These are phyloP conservation scores for Hebeloma cylindrosporum DNA, from an alignment of 768 basidiomycete species.

Conservation along the genomic window DNA sequence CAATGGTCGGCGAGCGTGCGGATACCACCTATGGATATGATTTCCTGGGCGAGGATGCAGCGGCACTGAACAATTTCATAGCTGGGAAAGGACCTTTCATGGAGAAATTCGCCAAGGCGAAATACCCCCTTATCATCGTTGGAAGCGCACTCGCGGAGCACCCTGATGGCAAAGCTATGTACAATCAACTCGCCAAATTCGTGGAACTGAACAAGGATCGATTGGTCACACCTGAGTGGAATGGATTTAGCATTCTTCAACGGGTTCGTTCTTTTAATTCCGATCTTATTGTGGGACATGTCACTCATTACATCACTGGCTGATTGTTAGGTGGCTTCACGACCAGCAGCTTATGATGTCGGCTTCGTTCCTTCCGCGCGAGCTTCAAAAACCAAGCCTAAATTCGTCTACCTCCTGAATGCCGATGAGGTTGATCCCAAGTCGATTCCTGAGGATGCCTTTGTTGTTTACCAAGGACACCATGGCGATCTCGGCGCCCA, in stretches of 20 bases:
- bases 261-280: constrained; percentile 54
- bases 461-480: constrained; percentile 98
- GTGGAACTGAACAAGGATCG: constrained; percentile 74
- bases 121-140: constrained; percentile 90
- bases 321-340: constrained; percentile 72
- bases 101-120: constrained; percentile 83
- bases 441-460: constrained; percentile 86
- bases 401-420: constrained; percentile 95
- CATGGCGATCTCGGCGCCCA: constrained; percentile 97
- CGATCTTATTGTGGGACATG: constrained; percentile 3
- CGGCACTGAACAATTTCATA: constrained; percentile 75
- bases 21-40: constrained; percentile 95
- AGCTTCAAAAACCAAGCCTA: constrained; percentile 75
- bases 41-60: constrained; percentile 76
- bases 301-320: not conserved
- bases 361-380: constrained; percentile 87
- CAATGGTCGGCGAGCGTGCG: constrained; percentile 85
- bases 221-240: constrained; percentile 89
- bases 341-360: constrained; percentile 91
- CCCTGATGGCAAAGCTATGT: constrained; percentile 75
- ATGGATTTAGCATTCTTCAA: constrained; percentile 91
- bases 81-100: constrained; percentile 80
- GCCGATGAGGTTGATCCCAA: constrained; percentile 91
- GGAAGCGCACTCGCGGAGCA: constrained; percentile 88
- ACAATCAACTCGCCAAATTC: constrained; percentile 75